phyloP scores from a whole-genome alignment of 2,329 filamentous ascomycete genomes.

The Corynespora cassiicola region DNA sequence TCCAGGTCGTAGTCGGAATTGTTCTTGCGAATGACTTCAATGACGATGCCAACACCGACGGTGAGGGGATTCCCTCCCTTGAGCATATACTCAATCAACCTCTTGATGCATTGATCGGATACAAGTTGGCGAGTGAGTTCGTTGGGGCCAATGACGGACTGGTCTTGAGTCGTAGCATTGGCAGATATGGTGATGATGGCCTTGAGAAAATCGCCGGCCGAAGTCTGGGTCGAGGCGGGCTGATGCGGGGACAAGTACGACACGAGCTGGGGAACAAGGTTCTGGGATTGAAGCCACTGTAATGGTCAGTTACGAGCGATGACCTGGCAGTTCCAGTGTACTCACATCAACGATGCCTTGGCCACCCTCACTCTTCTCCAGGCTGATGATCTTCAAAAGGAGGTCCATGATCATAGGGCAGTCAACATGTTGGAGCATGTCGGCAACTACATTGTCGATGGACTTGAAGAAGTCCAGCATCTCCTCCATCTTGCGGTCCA shows the following conservation, averaged over 20 bases:
- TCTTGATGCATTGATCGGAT: slow-evolving; percentile 81
- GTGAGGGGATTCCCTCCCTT: slow-evolving; percentile 91
- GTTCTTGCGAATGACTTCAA: slow-evolving; percentile 98
- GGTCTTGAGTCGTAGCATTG: slow-evolving; percentile 96
- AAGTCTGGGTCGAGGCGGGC: slow-evolving; percentile 90
- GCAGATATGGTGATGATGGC: slow-evolving; percentile 99
- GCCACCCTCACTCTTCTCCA: slow-evolving; percentile 90
- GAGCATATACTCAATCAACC: slow-evolving; percentile 90
- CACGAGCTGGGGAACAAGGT: slow-evolving; percentile 85
- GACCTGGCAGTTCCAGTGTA: slow-evolving; percentile 12
- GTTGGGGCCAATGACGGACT: slow-evolving; percentile 98
- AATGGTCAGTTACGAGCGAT: slow-evolving; percentile 17
- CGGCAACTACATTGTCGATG: slow-evolving; percentile 79
- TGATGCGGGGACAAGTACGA: slow-evolving; percentile 86
- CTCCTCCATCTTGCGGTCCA: slow-evolving; percentile 97
- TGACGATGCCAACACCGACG: slow-evolving; percentile 95
- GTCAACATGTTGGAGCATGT: slow-evolving; percentile 92
- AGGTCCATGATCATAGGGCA: slow-evolving; percentile 99
- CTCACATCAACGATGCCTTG: slow-evolving; percentile 91
- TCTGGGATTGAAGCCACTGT: slow-evolving; percentile 89
- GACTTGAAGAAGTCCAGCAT: slow-evolving; percentile 92
- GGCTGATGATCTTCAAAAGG: slow-evolving; percentile 92
- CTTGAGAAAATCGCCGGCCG: slow-evolving; percentile 96
- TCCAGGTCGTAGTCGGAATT: slow-evolving; percentile 99
- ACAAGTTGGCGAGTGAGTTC: slow-evolving; percentile 95